Conservation (phyloP, 495 filamentous ascomycete species). For the Talaromyces wortmannii region DNA sequence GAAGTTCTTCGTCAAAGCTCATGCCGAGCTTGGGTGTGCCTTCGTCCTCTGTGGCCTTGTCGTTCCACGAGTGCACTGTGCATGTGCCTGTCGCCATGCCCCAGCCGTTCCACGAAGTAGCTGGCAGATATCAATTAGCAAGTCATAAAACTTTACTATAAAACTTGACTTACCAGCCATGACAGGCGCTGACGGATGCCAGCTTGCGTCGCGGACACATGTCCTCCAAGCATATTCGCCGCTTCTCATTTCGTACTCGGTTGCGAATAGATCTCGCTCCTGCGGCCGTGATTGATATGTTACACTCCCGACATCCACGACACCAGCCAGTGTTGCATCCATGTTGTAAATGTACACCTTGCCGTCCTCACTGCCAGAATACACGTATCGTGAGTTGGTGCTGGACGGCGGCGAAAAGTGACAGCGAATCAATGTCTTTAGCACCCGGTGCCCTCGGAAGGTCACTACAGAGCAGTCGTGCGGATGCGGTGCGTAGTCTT, state of each 20-base stretch:
- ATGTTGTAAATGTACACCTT: conserved; percentile 88
- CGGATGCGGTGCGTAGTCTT: conserved; percentile 67
- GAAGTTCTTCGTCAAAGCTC: conserved; percentile 51
- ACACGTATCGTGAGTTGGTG: conserved; percentile 89
- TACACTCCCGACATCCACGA: conserved; percentile 66
- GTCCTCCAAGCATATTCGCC: conserved; percentile 57
- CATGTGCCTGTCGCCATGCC: conserved; percentile 64
- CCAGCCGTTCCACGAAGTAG: conserved; percentile 75
- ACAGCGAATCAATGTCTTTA: conserved; percentile 86
- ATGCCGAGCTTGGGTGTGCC: conserved; percentile 53
- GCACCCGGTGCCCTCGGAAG: conserved; percentile 81
- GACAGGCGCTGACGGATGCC: conserved; percentile 88
- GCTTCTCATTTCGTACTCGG: conserved; percentile 26
- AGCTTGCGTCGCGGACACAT: conserved; percentile 86
- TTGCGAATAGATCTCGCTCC: conserved; percentile 33
- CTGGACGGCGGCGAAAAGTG: conserved; percentile 90
- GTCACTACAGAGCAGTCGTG: conserved; percentile 90
- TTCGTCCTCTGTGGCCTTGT: conserved; percentile 56
- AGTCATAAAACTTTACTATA: neutral
- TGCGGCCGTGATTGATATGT: conserved; percentile 55
- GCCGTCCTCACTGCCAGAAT: conserved; percentile 82
- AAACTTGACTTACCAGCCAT: conserved; percentile 61
- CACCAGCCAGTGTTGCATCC: conserved; percentile 79
- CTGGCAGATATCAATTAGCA: conserved; percentile 31
- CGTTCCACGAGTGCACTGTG: conserved; percentile 71